Base-by-base conservation (phyloP, 306 rosid genomes). In the Ammopiptanthus mongolicus region DNA sequence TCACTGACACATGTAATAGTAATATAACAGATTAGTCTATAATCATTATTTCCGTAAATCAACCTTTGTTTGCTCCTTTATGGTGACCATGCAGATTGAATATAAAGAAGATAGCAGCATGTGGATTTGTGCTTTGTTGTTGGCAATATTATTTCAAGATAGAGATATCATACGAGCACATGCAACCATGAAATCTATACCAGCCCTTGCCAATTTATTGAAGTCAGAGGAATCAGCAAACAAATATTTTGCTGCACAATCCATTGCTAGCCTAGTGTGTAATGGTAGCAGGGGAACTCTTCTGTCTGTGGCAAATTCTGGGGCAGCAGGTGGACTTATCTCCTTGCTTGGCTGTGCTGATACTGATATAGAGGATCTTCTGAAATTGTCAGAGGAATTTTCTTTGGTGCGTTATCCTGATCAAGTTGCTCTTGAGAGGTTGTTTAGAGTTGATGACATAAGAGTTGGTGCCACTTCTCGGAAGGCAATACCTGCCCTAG, bases 251-350 rank as follows among this genome's bases (percentile, higher is more conserved):
- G 96, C 98, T 73, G 98, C 97, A 51, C 98, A 95, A 81, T 87
- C 94, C 57, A 80, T 90, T 29, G 93, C 97, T 73, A 95, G 98
- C 89, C 83, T 95, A 51, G 97, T 95, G 81, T 95, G 98, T 86
- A 95, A 95, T 86, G 98, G 98, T 70, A 95, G 98, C 88, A 87
- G 98, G 81, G 98, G 98, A 64, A 95, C 98, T 41, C 97, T 95
- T 69, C 81, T 95, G 58, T 95, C 98, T 52, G 96, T 95, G 64
- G 97, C 97, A 28, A 95, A 95, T 84, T 95, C 98, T 41, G 98
- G 98, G 72, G 97, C 91, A 37, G 97, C 98, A 1, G 86, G 85
- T 56, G 97, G 98, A 77, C 90, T 95, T 44, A 91, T 95, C 75
- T 86, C 98, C 63, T 79, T 95, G 61, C 98, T 95, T 75, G 98